Base-by-base conservation (phyloP, 768 basidiomycete genomes). In the Mycena capillaripes region DNA sequence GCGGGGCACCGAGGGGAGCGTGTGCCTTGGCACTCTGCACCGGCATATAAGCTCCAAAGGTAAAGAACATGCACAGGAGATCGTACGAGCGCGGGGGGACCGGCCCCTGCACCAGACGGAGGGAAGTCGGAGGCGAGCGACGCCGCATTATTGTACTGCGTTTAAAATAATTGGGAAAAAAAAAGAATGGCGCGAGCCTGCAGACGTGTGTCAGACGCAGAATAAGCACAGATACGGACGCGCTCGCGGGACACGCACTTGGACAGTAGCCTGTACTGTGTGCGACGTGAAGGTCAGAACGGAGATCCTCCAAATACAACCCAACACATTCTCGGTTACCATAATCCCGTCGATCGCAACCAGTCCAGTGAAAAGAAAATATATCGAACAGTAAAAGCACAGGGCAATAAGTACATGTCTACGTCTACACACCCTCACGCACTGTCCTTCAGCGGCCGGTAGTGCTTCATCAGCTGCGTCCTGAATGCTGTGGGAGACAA, bases 401-500 rank as follows among this genome's bases (percentile, higher is more conserved):
- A 72, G 53, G 52, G 48, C 70, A 58, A 58, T 62, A 50, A 65
- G 65, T 69, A 70, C 62, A 64, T 16, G 11, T 38, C 36, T n/a
- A n/a, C n/a, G 36, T 58, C 70, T 60, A 66, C 36, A 53, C 61
- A 62, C 66, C 64, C 71, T 74, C 73, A 76, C 52, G 74, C 72
- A 57, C 83, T 82, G 46, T 82, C 81, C 74, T 82, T 85, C 71
- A 86, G 77, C 12, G 90, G 88, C 48, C 91, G 91, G 81, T 94
- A 95, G 79, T 92, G 85, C 78, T 89, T 92, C 88, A 92, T 86
- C 44, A 95, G 82, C 76, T 94, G 92, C 1, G 77, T 80, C 78
- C 92, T 95, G 84, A 91, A 95, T n/a, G 85, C 93, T 95, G 76
- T 58, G 66, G 19, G 38, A 66, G 70, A 4, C 52, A 68, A 71